phyloP scores from a whole-genome alignment of 495 filamentous ascomycete species.

The Penicillium desertorum region DNA sequence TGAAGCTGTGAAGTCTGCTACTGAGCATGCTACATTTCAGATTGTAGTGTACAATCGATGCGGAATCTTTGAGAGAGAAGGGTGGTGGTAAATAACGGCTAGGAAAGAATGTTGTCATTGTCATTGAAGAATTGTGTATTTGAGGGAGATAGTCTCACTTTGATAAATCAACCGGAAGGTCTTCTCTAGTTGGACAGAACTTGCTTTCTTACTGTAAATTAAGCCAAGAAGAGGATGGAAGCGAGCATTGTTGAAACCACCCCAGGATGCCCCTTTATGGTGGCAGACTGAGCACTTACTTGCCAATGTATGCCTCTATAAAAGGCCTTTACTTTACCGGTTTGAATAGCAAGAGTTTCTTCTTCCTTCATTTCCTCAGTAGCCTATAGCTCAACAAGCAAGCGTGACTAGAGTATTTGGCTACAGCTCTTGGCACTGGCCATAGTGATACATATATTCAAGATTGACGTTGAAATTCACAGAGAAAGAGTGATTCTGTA shows the following conservation, averaged over 20 bases:
- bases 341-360: no score
- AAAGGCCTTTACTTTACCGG: no score
- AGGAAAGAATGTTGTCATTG: not conserved
- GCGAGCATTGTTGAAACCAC: no score
- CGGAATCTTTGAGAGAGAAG: not conserved
- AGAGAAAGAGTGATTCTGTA: not conserved
- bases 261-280: no score
- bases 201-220: not conserved
- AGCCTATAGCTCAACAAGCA: not conserved
- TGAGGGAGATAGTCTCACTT: not conserved
- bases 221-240: not conserved
- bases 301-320: no score
- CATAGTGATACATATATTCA: not conserved
- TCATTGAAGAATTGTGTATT: not conserved
- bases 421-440: not conserved
- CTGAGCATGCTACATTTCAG: not conserved
- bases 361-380: no score
- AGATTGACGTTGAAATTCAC: not conserved
- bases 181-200: not conserved
- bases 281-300: no score
- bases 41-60: not conserved
- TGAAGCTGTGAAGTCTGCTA: not conserved
- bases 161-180: not conserved
- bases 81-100: not conserved
- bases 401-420: not conserved